Evolutionary conservation across 2,329 filamentous ascomycete genomes (phyloP).

Genomic region (Pochonia chlamydosporia): DNA sequence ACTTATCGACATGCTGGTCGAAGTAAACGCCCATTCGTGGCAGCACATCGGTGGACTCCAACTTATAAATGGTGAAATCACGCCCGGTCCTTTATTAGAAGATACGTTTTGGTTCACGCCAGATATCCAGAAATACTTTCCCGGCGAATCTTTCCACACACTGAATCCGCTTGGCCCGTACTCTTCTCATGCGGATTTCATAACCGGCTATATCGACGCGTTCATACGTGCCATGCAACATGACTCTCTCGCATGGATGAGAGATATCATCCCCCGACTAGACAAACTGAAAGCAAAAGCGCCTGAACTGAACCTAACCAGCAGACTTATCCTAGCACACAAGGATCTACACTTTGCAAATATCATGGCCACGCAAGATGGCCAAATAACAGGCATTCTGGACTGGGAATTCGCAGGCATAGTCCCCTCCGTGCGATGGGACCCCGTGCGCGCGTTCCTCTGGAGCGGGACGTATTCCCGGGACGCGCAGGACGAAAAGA

Average conservation of each 20-base stretch:
- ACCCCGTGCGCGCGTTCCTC: conserved; percentile 27
- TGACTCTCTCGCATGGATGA: conserved; percentile 17
- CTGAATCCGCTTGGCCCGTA: conserved; percentile 19
- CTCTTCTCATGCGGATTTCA: conserved; percentile 18
- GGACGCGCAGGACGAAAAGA: conserved; percentile 17
- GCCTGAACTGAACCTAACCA: conserved; percentile 8
- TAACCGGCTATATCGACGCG: conserved; percentile 17
- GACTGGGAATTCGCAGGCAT: conserved; percentile 33
- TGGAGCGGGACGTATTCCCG: conserved; percentile 22
- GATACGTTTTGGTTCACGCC: conserved; percentile 30
- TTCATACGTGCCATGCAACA: conserved; percentile 23
- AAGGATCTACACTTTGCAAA: conserved; percentile 33
- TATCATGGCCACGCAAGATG: conserved; percentile 23
- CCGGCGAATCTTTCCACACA: conserved; percentile 13
- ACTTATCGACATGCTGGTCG: conserved; percentile 21
- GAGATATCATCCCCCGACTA: conserved; percentile 22
- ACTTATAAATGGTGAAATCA: conserved; percentile 6
- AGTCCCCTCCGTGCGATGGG: conserved; percentile 28
- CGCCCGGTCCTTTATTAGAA: conserved; percentile 23
- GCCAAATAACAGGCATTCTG: conserved; percentile 24
- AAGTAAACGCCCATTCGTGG: conserved; percentile 22
- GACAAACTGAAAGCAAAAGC: conserved; percentile 15
- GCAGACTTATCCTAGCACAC: conserved; percentile 23
- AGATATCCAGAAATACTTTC: conserved; percentile 19
- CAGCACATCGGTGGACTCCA: conserved; percentile 20